Evolutionary conservation across 345 rosid species (phyloP), one percentile per base, ranked within the genome.

Genomic region (Balakata baccata): DNA sequence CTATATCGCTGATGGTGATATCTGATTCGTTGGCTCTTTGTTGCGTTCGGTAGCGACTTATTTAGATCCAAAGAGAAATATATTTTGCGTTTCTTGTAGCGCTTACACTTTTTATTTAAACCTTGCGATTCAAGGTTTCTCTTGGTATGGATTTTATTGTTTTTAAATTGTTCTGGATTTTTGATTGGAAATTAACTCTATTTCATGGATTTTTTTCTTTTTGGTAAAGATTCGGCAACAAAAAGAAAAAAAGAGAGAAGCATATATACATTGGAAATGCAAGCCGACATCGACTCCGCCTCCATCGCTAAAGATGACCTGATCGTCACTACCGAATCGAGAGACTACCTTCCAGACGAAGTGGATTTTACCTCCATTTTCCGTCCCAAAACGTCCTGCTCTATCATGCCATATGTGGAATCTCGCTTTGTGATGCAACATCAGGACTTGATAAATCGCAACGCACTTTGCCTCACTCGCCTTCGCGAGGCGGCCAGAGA

Each of bases 401-500:
- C 66, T 14, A 18, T 71, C 5, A 66, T 72, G 46, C 77, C 77
- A 8, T 67, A 63, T 29, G 43, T 29, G 29, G 78, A 72, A 63
- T 70, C 86, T 9, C 82, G 85, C 75, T 61, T 77, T 65, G 57
- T 82, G 11, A 78, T 81, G 85, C 85, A 80, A 6, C 74, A 84
- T 25, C 89, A 84, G 75, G 89, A 86, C 69, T 75, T 78, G 78
- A 70, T 86, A 43, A 86, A 86, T 70, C 83, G 85, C 72, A 85
- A 75, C 72, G 83, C 72, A 7, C 81, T 82, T 50, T 84, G 85
- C 77, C 59, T 56, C 60, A 51, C 58, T 56, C 72, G 81, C 76
- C 85, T 87, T 66, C 90, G 93, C 70, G 74, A 86, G 53, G 52
- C 81, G 43, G 71, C 81, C 17, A 76, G 60, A 61, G 96, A 92